Base-by-base conservation (phyloP, 2,329 filamentous ascomycete species). In the Orbilia quercus region DNA sequence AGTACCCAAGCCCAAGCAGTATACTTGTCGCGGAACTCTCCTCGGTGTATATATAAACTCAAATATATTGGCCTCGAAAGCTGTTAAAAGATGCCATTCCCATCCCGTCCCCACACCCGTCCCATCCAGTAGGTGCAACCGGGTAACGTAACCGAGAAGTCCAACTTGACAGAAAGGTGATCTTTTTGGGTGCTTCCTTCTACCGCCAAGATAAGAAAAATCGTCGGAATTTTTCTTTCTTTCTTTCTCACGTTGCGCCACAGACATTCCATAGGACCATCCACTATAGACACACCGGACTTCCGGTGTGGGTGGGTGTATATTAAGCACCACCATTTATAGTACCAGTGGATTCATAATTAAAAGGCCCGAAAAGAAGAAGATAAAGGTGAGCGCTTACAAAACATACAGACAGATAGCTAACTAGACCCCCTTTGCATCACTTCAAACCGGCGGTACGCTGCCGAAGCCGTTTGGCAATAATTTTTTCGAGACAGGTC, bases 201-300 rank as follows among this genome's bases (percentile, higher is more conserved):
- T 31, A 31, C 9, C 28, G 28, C 28, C 28, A 31, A 31, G 28
- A 31, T 31, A 31, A 9, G 4, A 9, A 42, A 42, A 42, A 42
- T 18, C 5, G 16, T 42, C 11, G 38, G 16, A 42, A 42, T 42
- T 3, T 42, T 14, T 42, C 28, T 31, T n/a, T n/a, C n/a, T n/a
- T n/a, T n/a, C n/a, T n/a, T n/a, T n/a, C n/a, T n/a, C n/a, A n/a
- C 48, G 34, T 54, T 54, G 50, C 50, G 50, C 50, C 50, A 54
- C 50, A 22, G 5, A 53, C 12, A 38, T 40, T 54, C 11, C 40
- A 11, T 42, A 36, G 22, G 28, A n/a, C 42, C n/a, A 20, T 57
- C 34, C 1, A 14, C n/a, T 16, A n/a, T 44, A 57, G 36, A 57
- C 53, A 57, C 38, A 20, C 36, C 44, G 42, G 42, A 9, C 5